Evolutionary conservation across 2,329 filamentous ascomycete genomes (phyloP).

Genomic region (Truncatella angustata): DNA sequence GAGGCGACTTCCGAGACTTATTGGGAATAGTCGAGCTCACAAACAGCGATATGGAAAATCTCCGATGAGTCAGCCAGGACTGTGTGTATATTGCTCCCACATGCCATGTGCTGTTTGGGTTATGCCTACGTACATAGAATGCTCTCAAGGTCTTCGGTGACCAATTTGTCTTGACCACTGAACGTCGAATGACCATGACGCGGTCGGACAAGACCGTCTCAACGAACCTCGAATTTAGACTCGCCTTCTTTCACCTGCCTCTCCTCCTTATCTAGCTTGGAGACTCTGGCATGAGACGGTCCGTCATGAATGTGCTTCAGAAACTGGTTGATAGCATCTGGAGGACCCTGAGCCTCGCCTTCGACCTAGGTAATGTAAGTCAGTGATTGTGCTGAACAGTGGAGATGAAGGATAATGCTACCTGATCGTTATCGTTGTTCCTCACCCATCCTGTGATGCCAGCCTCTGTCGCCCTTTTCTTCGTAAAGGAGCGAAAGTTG

Average conservation of each 20-base stretch:
- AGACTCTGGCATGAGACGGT: constrained; percentile 69
- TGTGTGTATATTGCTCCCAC: too few relatives aligned
- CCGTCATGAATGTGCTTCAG: constrained; percentile 74
- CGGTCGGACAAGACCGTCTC: not conserved
- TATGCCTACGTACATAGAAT: too few relatives aligned
- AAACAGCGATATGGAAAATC: too few relatives aligned
- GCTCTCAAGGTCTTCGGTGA: too few relatives aligned
- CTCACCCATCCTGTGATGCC: constrained; percentile 60
- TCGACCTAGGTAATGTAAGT: constrained; percentile 62
- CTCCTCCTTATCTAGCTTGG: constrained; percentile 68
- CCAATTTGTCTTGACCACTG: too few relatives aligned
- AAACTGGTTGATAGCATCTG: constrained; percentile 64
- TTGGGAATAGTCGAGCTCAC: too few relatives aligned
- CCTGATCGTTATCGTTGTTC: constrained; percentile 57
- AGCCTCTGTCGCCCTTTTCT: constrained; percentile 47
- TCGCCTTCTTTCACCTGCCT: constrained; percentile 67
- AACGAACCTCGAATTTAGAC: constrained; percentile 57
- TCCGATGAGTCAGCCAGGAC: too few relatives aligned
- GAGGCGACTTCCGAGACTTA: too few relatives aligned
- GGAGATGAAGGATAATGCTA: constrained; percentile 17
- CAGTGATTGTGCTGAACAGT: not conserved
- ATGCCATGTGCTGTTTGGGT: too few relatives aligned
- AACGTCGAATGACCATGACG: not conserved
- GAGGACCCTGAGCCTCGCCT: constrained; percentile 81
- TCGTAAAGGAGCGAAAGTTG: constrained; percentile 57